Evolutionary conservation across 306 rosid species (phyloP), one percentile per base, ranked within the genome.

Genomic region (Medicago arabica): DNA sequence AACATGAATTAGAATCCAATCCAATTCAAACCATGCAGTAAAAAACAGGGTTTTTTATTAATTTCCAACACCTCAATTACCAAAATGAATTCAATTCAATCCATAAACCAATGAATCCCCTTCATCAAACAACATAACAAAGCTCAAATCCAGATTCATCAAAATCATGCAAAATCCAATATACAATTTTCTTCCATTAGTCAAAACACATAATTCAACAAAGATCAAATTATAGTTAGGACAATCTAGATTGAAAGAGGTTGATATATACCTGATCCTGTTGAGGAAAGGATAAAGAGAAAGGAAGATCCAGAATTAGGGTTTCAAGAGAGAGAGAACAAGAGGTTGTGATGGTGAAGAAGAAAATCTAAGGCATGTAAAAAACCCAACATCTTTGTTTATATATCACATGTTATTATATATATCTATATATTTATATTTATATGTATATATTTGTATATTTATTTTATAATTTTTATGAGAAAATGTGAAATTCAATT

Each of bases 181-280:
- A 0, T 61, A 71, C 34, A 78, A 44, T 68, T 73, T 60, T 49
- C 58, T 53, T 72, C n/a, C 57, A 17, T 18, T 28, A 75, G 74
- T 72, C 69, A 71, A 79, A 78, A n/a, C n/a, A n/a, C n/a, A n/a
- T n/a, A n/a, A 15, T 21, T 3, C 11, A 40, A 17, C 1, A 19
- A 43, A 25, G 47, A 79, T 55, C 41, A 74, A 31, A 69, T 53
- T 10, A 69, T 8, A 36, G 74, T 54, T 50, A 50, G 53, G 5
- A 40, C 21, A 74, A 69, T 65, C 46, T 68, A 64, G 49, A 82
- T 72, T 66, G 60, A 28, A 72, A 21, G 75, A 36, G 77, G 36
- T n/a, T 51, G 67, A 69, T 65, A 60, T 49, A 77, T 71, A 92
- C 97, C 97, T 89, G 93, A 88, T 85, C 92, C 79, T 77, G 71